These are phyloP conservation scores for Geotrichum aggregatum DNA, from an alignment of 1,139 yeast species.

Conservation along the genomic window DNA sequence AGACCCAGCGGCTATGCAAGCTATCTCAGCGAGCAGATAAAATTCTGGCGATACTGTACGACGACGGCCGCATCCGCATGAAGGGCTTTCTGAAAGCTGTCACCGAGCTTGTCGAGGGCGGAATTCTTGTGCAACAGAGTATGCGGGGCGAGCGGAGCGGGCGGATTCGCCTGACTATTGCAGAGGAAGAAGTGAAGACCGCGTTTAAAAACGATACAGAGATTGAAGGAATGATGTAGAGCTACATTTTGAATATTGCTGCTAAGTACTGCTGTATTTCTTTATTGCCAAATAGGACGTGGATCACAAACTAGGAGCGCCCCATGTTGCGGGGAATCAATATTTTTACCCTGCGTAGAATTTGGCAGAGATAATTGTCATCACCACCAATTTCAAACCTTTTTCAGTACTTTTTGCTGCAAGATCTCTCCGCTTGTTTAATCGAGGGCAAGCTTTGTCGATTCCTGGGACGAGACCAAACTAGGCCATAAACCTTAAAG, in stretches of 20 bases:
- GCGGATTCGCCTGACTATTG: conserved; percentile 58
- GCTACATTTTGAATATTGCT: background rate
- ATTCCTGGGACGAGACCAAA: too few species aligned
- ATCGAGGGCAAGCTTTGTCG: too few species aligned
- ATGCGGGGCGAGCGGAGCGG: conserved; percentile 64
- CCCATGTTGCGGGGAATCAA: too few species aligned
- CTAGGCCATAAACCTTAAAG: background rate
- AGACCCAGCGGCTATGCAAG: conserved; percentile 52
- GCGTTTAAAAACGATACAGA: conserved; percentile 56
- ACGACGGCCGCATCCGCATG: conserved; percentile 34
- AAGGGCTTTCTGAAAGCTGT: conserved; percentile 52
- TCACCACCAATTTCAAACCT: background rate
- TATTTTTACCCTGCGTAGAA: too few species aligned
- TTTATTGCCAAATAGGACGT: too few species aligned
- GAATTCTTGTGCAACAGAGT: conserved; percentile 64
- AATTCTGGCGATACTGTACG: conserved; percentile 24
- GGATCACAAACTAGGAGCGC: too few species aligned
- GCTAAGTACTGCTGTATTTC: background rate
- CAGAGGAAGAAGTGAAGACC: conserved; percentile 63
- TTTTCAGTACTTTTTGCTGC: background rate
- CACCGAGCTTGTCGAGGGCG: conserved; percentile 70
- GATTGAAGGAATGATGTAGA: conserved; percentile 37
- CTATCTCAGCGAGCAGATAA: conserved; percentile 33
- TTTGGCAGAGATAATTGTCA: background rate
- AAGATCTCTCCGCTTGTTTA: too few species aligned